Evolutionary conservation across 306 rosid species (phyloP).

Genomic region (Corylus americana): DNA sequence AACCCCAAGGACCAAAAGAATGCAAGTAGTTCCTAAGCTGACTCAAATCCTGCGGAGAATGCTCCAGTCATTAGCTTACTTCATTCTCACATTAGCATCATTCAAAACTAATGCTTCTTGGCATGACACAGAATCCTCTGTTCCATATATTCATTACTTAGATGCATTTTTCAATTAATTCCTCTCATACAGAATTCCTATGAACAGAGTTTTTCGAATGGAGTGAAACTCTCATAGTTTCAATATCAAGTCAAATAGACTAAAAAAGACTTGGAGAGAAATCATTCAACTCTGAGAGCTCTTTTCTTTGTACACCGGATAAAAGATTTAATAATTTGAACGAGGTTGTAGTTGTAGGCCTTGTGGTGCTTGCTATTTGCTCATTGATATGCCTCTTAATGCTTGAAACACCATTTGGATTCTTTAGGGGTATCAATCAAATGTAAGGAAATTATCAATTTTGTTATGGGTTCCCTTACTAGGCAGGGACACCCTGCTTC

Average conservation of each 20-base stretch:
- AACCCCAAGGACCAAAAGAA: conserved; percentile 12
- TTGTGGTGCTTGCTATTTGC: neutral
- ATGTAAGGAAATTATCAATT: neutral
- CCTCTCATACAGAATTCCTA: neutral
- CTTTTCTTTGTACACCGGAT: neutral
- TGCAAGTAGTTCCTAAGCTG: neutral
- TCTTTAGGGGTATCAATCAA: neutral
- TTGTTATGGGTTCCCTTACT: too few species aligned
- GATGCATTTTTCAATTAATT: neutral
- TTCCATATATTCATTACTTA: neutral
- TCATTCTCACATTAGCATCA: neutral
- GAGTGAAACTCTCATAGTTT: neutral
- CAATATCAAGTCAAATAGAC: neutral
- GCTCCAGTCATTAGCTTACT: neutral
- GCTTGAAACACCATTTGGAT: neutral
- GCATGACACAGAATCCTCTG: neutral
- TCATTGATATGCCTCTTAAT: neutral
- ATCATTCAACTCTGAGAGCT: neutral
- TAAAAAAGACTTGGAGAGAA: neutral
- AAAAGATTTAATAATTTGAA: neutral
- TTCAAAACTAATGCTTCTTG: conserved; percentile 5
- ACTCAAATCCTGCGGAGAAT: neutral
- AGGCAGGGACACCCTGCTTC: neutral
- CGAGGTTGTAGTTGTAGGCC: neutral
- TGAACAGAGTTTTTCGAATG: neutral